Evolutionary conservation across 2,329 filamentous ascomycete genomes (phyloP), one percentile per base, ranked within the genome.

Genomic region (Myotisia sp.): DNA sequence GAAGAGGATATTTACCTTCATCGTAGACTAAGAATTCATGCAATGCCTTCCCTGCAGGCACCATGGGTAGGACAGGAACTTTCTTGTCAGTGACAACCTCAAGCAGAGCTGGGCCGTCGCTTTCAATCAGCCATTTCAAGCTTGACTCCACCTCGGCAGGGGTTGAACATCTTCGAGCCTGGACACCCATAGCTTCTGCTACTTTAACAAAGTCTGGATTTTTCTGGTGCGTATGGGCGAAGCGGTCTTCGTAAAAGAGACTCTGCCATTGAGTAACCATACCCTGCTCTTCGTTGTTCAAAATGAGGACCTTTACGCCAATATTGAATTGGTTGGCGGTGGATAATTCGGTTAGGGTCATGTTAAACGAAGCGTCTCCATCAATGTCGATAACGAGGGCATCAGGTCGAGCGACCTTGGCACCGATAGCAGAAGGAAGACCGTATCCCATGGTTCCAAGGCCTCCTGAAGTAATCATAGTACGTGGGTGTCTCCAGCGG

Each of bases 251-350:
- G 64, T 92, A 95, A 65, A 95, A 95, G 45, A 95, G 74, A 49
- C 84, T 86, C 62, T 95, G 87, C 87, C 87, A 95, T 64, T 94
- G 87, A 1, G 86, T 94, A 27, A 95, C 86, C 87, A 95, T 95
- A 35, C 87, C 87, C 63, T 94, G 87, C 62, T 95, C 85, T 59
- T 92, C 85, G 59, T 93, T 98, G 68, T 95, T 95, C 37, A 98
- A 61, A 17, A 95, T 69, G 47, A 95, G 84, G 40, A 95, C 71
- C 71, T 95, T 95, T 59, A 92, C 78, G 44, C 82, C 86, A 56
- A 95, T 94, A 64, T 90, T 82, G 68, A 95, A 95, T 62, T 98
- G 86, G 6, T 81, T 74, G 26, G 86, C 86, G 2, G 87, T 94
- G 29, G 80, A 82, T 34, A 98, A 75, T 64, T 98, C 90, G 1